Evolutionary conservation across 768 basidiomycete species (phyloP).

Genomic region (Mycena crocata): DNA sequence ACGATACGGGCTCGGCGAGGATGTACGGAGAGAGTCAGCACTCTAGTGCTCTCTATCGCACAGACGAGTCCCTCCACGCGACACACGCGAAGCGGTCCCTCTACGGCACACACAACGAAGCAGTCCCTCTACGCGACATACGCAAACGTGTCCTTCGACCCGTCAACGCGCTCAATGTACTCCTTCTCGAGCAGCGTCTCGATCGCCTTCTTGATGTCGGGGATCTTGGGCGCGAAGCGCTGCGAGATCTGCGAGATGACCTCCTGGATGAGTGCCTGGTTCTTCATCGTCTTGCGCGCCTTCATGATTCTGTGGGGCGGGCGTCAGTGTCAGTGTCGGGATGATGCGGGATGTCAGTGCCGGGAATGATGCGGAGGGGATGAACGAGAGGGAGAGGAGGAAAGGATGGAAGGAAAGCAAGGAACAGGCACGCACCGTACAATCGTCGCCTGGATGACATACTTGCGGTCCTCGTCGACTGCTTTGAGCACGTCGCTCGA

Average conservation of each 20-base stretch:
- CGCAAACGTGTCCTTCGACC: slow-evolving; percentile 89
- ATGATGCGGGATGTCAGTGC: too few relatives aligned
- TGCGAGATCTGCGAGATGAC: slow-evolving; percentile 92
- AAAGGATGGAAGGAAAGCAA: neutral
- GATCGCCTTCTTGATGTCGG: slow-evolving; percentile 98
- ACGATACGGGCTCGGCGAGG: too few relatives aligned
- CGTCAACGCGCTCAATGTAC: slow-evolving; percentile 95
- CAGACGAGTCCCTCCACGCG: too few relatives aligned
- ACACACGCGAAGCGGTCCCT: too few relatives aligned
- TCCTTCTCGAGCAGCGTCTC: slow-evolving; percentile 96
- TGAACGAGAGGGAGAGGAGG: neutral
- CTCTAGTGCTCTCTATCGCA: too few relatives aligned
- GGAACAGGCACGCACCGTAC: slow-evolving; percentile 66
- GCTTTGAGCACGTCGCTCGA: slow-evolving; percentile 90
- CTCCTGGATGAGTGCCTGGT: slow-evolving; percentile 89
- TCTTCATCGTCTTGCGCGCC: slow-evolving; percentile 95
- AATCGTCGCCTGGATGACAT: slow-evolving; percentile 94
- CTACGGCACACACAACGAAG: neutral
- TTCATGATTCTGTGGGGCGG: slow-evolving; percentile 84
- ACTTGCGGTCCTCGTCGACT: slow-evolving; percentile 97
- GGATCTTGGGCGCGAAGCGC: slow-evolving; percentile 92
- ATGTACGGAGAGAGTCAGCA: too few relatives aligned
- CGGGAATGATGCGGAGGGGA: neutral
- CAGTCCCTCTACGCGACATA: slow-evolving; percentile 68
- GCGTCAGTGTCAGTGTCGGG: neutral